Conservation (phyloP, 306 rosid genomes). For the Prunus fruticosa region DNA sequence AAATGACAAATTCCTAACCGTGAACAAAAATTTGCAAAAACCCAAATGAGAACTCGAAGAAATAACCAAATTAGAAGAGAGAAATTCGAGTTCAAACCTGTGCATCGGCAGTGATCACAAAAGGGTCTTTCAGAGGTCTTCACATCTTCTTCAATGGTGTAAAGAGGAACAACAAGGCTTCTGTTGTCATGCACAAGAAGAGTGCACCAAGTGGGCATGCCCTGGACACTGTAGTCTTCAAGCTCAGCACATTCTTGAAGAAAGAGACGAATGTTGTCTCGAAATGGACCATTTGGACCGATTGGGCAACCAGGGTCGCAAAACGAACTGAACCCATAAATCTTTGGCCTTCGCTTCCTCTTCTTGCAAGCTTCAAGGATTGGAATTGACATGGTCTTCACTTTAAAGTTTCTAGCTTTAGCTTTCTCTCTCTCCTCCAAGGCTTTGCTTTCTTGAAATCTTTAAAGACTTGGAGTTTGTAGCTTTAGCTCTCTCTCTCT, state of each 20-base stretch:
- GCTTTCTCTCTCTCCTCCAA: background rate
- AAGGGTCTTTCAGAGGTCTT: constrained; percentile 48
- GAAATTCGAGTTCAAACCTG: constrained; percentile 39
- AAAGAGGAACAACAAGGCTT: constrained; percentile 61
- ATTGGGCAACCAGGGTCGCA: constrained; percentile 58
- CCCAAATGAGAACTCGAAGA: background rate
- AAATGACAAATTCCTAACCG: background rate
- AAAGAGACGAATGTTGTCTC: constrained; percentile 61
- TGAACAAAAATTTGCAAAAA: background rate
- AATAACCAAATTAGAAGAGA: background rate
- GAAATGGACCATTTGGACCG: constrained; percentile 46
- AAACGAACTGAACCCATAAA: constrained; percentile 55
- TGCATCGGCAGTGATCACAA: constrained; percentile 77
- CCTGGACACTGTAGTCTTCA: constrained; percentile 49
- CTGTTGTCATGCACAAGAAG: constrained; percentile 62
- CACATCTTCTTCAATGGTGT: constrained; percentile 67
- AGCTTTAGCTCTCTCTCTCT: background rate
- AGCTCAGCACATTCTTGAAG: constrained; percentile 65
- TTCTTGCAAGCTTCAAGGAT: constrained; percentile 58
- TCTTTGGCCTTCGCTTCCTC: constrained; percentile 62
- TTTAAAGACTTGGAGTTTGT: background rate
- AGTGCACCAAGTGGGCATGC: constrained; percentile 68
- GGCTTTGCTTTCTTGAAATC: constrained; percentile 20
- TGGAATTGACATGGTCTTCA: constrained; percentile 49
- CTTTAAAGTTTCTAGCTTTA: constrained; percentile 8